Evolutionary conservation across 768 basidiomycete species (phyloP).

Genomic region (Suillus subaureus): DNA sequence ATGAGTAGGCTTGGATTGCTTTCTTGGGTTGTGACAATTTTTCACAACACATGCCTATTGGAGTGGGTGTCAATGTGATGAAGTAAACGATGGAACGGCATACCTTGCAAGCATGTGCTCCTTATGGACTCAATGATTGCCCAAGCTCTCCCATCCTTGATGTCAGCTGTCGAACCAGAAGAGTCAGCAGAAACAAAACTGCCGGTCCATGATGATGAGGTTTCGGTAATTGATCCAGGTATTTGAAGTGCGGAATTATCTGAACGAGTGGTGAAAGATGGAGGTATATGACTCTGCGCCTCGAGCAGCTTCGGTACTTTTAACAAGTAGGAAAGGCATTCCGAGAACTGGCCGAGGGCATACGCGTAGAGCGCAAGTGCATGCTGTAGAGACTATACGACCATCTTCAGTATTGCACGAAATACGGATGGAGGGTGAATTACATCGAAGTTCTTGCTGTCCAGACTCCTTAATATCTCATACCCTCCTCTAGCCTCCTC

Average conservation of each 20-base stretch:
- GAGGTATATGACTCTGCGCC: conserved; percentile 54
- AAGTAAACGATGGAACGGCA: conserved; percentile 3
- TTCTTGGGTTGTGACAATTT: conserved; percentile 48
- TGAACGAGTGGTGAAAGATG: conserved; percentile 44
- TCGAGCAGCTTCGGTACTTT: conserved; percentile 58
- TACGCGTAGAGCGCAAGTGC: conserved; percentile 81
- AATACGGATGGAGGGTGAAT: conserved; percentile 32
- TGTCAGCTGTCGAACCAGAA: conserved; percentile 48
- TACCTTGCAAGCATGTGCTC: conserved; percentile 79
- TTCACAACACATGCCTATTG: conserved; percentile 77
- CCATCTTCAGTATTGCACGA: not conserved
- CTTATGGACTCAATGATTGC: conserved; percentile 72
- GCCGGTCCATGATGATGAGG: conserved; percentile 53
- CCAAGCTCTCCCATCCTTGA: conserved; percentile 74
- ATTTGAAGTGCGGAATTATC: conserved; percentile 41
- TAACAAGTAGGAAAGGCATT: conserved; percentile 61
- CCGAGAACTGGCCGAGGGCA: conserved; percentile 65
- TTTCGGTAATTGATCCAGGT: conserved; percentile 34
- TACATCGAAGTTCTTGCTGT: conserved; percentile 59
- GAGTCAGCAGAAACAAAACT: conserved; percentile 49
- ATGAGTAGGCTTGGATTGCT: conserved; percentile 60
- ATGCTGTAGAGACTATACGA: conserved; percentile 61
- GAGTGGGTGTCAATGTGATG: not conserved
- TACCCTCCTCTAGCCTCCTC: conserved; percentile 63
- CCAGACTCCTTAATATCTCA: conserved; percentile 50